A percentile compares a stretch with the other conserved stretches of the same genome.
Conservation (phyloP, 371 early-diverging fungal species). For the Lichtheimia ramosa region DNA sequence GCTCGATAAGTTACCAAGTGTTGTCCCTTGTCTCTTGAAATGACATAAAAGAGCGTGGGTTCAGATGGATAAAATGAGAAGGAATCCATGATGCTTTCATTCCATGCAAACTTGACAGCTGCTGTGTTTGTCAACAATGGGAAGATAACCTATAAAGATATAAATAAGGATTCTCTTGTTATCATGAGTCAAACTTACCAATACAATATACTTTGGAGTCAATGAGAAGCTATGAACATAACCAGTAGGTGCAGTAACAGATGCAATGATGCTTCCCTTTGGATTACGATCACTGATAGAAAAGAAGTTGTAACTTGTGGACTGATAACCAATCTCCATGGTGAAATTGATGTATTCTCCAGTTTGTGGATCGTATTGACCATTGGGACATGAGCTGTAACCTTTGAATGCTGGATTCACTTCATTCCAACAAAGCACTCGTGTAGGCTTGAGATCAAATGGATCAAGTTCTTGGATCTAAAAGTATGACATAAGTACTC, state of each 20-base stretch:
- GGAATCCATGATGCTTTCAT: slow-evolving; percentile 67
- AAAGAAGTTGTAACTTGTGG: slow-evolving; percentile 66
- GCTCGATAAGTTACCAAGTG: slow-evolving; percentile 66
- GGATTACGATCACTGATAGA: slow-evolving; percentile 60
- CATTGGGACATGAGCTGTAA: slow-evolving; percentile 68
- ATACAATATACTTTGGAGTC: slow-evolving; percentile 68
- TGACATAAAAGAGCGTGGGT: slow-evolving; percentile 65
- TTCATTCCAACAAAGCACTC: slow-evolving; percentile 62
- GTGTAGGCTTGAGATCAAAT: slow-evolving; percentile 66
- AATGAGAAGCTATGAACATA: slow-evolving; percentile 73
- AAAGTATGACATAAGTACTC: slow-evolving; percentile 5
- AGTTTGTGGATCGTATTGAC: slow-evolving; percentile 63
- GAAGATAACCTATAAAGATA: slow-evolving; percentile 32
- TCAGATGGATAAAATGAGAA: slow-evolving; percentile 56
- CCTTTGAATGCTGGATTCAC: slow-evolving; percentile 74
- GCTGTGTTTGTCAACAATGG: slow-evolving; percentile 56
- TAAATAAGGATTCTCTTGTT: not conserved
- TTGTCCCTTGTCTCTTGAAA: slow-evolving; percentile 63
- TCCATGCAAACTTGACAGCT: slow-evolving; percentile 67
- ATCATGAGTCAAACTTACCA: slow-evolving; percentile 36
- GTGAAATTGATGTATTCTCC: slow-evolving; percentile 74
- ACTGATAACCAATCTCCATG: slow-evolving; percentile 68
- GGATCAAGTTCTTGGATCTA: slow-evolving; percentile 75
- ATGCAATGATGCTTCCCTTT: slow-evolving; percentile 61
- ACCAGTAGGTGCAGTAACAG: slow-evolving; percentile 63